Evolutionary conservation across 208 protist genomes (phyloP).

Genomic region (Acanthamoeba lenticulata): DNA sequence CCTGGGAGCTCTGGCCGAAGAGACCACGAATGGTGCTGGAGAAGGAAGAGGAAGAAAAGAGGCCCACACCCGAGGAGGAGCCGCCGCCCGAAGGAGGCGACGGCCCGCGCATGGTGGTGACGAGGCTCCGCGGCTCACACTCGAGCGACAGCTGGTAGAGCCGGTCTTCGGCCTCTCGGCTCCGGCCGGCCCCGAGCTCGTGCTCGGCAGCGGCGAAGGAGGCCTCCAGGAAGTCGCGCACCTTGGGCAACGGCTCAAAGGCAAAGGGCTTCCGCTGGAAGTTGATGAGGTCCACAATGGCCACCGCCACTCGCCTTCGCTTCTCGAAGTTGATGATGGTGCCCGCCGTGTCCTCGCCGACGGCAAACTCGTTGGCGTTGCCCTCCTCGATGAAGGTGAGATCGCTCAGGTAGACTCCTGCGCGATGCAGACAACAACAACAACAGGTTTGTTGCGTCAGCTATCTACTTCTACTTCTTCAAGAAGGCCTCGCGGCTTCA

Average conservation of each 20-base stretch:
- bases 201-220: neutral
- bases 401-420: conserved; percentile 64
- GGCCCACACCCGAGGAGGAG: too few species aligned
- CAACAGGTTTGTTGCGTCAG: too few species aligned
- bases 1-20: too few species aligned
- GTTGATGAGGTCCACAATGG: conserved; percentile 56
- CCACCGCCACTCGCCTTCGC: conserved; percentile 15
- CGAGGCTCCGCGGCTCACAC: neutral
- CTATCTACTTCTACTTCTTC: neutral
- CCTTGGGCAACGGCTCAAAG: conserved; percentile 6
- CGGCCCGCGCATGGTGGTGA: too few species aligned
- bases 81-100: too few species aligned
- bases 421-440: too few species aligned
- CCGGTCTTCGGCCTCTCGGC: neutral
- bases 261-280: conserved; percentile 12
- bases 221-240: neutral
- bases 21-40: too few species aligned
- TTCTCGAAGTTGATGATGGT: conserved; percentile 72
- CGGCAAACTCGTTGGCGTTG: neutral
- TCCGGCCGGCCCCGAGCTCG: neutral
- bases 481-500: neutral
- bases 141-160: neutral
- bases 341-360: neutral
- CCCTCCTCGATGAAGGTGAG: conserved; percentile 69
- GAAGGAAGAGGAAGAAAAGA: too few species aligned